phyloP scores from a whole-genome alignment of 2,329 filamentous ascomycete species.

The Aspergillus carbonarius region DNA sequence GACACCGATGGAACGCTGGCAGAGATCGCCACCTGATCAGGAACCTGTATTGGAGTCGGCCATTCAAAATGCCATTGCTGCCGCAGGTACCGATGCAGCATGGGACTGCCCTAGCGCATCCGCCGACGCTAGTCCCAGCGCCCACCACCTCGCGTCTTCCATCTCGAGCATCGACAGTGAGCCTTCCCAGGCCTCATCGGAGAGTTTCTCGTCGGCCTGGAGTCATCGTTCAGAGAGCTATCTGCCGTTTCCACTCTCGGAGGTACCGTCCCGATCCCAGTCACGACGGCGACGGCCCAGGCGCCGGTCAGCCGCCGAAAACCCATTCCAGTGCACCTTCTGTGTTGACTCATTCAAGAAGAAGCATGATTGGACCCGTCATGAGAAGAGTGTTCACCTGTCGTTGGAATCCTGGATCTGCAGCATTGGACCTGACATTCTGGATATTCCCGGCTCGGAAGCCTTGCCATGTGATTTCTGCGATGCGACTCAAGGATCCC shows the following conservation, averaged over 20 bases:
- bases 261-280: slow-evolving; percentile 9
- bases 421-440: slow-evolving; percentile 21
- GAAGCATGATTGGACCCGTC: slow-evolving; percentile 52
- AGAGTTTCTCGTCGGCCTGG: slow-evolving; percentile 35
- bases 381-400: slow-evolving; percentile 53
- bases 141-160: slow-evolving; percentile 29
- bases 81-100: background rate
- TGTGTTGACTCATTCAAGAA: slow-evolving; percentile 50
- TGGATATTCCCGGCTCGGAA: slow-evolving; percentile 9
- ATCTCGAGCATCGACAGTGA: slow-evolving; percentile 32
- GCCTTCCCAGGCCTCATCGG: slow-evolving; percentile 32
- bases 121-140: slow-evolving; percentile 5
- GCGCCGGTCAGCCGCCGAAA: slow-evolving; percentile 6
- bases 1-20: slow-evolving; percentile 51
- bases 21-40: slow-evolving; percentile 47
- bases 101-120: background rate
- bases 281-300: slow-evolving; percentile 10
- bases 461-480: slow-evolving; percentile 50
- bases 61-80: slow-evolving; percentile 40
- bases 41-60: slow-evolving; percentile 43
- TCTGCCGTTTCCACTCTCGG: slow-evolving; percentile 22
- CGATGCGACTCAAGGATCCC: slow-evolving; percentile 42
- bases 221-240: slow-evolving; percentile 31
- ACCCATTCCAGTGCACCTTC: slow-evolving; percentile 49
- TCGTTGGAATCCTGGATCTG: slow-evolving; percentile 46